A percentile compares a stretch with the other conserved stretches of the same genome.
Evolutionary conservation across 345 rosid genomes (phyloP).

Genomic region (Euclidium syriacum): DNA sequence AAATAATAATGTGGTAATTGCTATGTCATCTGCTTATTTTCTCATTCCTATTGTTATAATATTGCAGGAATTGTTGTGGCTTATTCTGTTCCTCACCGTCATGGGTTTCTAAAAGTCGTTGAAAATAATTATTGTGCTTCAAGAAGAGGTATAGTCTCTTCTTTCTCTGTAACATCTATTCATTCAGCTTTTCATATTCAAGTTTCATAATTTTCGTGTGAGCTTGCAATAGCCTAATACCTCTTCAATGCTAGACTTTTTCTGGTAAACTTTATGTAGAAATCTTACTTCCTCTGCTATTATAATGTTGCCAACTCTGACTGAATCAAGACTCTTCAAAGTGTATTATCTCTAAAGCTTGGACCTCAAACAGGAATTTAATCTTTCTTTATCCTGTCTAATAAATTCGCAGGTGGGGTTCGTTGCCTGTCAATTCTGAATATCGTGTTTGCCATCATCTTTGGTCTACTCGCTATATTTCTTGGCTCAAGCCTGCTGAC

Average conservation of each 20-base stretch:
- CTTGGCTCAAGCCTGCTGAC: constrained; percentile 92
- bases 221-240: neutral
- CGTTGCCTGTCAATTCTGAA: constrained; percentile 82
- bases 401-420: constrained; percentile 62
- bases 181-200: neutral
- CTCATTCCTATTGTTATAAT: constrained; percentile 16
- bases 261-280: neutral
- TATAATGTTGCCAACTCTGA: neutral
- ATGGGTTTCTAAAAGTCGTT: constrained; percentile 78
- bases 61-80: constrained; percentile 67
- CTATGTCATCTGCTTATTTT: constrained; percentile 5
- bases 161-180: constrained; percentile 1
- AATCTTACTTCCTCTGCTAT: neutral
- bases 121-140: constrained; percentile 94
- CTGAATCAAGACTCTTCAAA: neutral
- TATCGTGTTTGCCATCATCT: constrained; percentile 59
- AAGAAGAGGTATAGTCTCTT: constrained; percentile 55
- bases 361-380: constrained; percentile 8
- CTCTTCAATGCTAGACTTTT: neutral
- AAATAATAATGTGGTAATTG: neutral
- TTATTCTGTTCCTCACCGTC: constrained; percentile 74
- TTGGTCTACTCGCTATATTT: constrained; percentile 74
- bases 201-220: neutral
- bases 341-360: constrained; percentile 4
- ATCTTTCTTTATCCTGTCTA: constrained; percentile 10